These are phyloP conservation scores for Pelargonium citronellum DNA, from an alignment of 441 rosid species.

Conservation along the genomic window DNA sequence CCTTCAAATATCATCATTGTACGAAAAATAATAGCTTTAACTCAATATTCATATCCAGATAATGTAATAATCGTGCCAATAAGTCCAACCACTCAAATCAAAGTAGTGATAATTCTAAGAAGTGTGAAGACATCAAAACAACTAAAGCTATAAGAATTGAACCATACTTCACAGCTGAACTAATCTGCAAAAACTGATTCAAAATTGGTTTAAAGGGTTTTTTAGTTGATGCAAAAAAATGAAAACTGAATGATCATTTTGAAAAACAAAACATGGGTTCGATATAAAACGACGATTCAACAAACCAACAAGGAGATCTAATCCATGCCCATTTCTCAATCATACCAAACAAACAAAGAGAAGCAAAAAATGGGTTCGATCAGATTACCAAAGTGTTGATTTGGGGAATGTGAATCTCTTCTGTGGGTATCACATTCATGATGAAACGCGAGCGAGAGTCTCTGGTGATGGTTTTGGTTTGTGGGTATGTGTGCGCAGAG, in stretches of 20 bases:
- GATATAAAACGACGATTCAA: neutral
- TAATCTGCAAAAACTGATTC: neutral
- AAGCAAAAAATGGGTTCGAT: neutral
- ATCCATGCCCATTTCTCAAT: neutral
- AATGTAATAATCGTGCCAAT: neutral
- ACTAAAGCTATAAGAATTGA: neutral
- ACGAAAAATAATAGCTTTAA: neutral
- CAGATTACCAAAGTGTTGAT: constrained; percentile 9
- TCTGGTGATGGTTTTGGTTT: neutral
- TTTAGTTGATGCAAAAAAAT: neutral
- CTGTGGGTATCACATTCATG: constrained; percentile 9
- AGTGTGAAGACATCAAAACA: neutral
- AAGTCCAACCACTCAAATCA: neutral
- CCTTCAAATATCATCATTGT: neutral
- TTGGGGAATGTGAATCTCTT: constrained; percentile 11
- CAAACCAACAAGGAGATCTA: neutral
- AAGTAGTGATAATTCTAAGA: neutral
- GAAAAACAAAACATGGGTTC: neutral
- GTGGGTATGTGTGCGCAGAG: neutral
- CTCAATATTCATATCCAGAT: neutral
- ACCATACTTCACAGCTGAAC: neutral
- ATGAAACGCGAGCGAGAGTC: neutral
- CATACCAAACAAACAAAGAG: neutral
- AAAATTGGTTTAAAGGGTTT: neutral
- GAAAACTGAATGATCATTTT: neutral